Evolutionary conservation across 2,329 filamentous ascomycete genomes (phyloP).

Genomic region (Colletotrichum australisinense): DNA sequence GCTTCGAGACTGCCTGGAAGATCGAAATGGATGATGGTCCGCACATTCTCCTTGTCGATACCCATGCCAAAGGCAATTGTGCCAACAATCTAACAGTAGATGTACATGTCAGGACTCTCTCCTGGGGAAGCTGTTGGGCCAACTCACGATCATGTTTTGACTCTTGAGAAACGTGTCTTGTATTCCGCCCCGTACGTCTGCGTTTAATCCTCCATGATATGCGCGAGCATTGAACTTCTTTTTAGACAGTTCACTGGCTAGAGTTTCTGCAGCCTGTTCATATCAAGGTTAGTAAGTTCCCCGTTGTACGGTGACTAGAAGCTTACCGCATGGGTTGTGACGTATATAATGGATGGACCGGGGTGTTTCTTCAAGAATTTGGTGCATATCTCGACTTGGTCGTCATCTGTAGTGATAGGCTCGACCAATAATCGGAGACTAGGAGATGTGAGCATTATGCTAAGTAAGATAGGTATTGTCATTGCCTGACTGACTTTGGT

Average conservation of each 20-base stretch:
- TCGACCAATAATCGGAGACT: slow-evolving; percentile 65
- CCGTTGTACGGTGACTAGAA: not conserved
- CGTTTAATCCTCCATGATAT: slow-evolving; percentile 64
- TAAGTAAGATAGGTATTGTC: rapidly evolving
- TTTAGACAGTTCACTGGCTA: slow-evolving; percentile 51
- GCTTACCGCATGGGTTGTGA: slow-evolving; percentile 63
- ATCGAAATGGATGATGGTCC: slow-evolving; percentile 65
- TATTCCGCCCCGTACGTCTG: slow-evolving; percentile 54
- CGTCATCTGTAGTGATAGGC: slow-evolving; percentile 52
- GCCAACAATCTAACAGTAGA: slow-evolving; percentile 52
- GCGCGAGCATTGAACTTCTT: slow-evolving; percentile 54
- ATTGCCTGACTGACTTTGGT: slow-evolving; percentile 53
- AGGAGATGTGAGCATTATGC: not conserved
- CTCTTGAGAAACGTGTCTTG: slow-evolving; percentile 65
- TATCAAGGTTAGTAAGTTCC: slow-evolving; percentile 19
- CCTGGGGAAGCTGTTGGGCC: rapidly evolving
- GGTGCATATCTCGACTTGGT: slow-evolving; percentile 50
- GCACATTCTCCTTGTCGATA: slow-evolving; percentile 66
- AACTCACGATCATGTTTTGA: slow-evolving; percentile 49
- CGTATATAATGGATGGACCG: slow-evolving; percentile 70
- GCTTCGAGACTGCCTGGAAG: slow-evolving; percentile 64
- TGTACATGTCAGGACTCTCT: not conserved
- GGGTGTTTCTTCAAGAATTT: slow-evolving; percentile 62
- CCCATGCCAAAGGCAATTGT: slow-evolving; percentile 72
- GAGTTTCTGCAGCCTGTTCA: slow-evolving; percentile 53